These are phyloP conservation scores for Santalum album DNA, from an alignment of 164 flowering plant species.

Conservation along the genomic window DNA sequence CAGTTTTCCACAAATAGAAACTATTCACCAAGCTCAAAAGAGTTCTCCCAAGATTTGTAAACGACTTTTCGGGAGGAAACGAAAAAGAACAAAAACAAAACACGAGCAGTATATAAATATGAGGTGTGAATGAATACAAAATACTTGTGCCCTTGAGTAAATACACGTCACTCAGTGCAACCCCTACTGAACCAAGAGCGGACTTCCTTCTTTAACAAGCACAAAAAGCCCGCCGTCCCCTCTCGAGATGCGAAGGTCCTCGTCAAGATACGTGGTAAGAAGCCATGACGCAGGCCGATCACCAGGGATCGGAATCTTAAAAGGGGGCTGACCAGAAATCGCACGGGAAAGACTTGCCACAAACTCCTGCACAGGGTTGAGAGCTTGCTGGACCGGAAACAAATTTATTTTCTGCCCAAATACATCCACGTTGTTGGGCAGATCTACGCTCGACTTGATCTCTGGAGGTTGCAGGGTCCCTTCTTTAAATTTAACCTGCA, in stretches of 20 bases:
- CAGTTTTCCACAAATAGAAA: no score
- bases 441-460: constrained; percentile 52
- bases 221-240: constrained; percentile 98
- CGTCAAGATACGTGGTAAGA: constrained; percentile 71
- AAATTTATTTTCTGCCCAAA: constrained; percentile 74
- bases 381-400: constrained; percentile 49
- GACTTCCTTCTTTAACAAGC: constrained; percentile 85
- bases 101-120: no score
- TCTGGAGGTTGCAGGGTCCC: constrained; percentile 77
- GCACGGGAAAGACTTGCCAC: constrained; percentile 50
- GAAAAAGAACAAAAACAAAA: no score
- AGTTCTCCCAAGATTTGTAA: no score
- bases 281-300: constrained; percentile 72
- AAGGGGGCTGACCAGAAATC: constrained; percentile 78
- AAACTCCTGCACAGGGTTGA: constrained; percentile 57
- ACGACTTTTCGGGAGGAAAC: no score
- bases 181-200: constrained; percentile 44
- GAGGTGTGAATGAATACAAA: no score
- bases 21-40: no score
- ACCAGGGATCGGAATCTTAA: constrained; percentile 74
- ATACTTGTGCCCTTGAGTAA: no score
- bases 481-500: constrained; percentile 85
- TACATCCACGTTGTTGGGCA: constrained; percentile 62
- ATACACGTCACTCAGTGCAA: no score
- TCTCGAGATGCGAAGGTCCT: constrained; percentile 79